Percentiles rank a stretch among this genome's conserved stretches.
phyloP scores from a whole-genome alignment of 2,329 filamentous ascomycete genomes.

The Corniculantispora saksenae region DNA sequence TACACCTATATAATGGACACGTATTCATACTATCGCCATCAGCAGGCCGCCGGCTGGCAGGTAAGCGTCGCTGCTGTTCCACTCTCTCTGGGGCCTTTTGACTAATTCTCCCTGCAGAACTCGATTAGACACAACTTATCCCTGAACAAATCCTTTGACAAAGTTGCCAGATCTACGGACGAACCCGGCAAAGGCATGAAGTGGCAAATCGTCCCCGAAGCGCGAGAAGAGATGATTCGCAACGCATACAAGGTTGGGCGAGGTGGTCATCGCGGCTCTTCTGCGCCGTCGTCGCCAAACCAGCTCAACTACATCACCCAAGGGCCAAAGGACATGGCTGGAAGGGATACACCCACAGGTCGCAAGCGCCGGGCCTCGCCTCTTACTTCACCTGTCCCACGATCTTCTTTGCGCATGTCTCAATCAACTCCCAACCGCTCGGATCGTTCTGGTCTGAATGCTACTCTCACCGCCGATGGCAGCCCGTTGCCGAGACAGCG shows the following conservation, averaged over 20 bases:
- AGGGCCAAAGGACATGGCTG: slow-evolving; percentile 56
- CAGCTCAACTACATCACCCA: slow-evolving; percentile 63
- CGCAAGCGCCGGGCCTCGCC: slow-evolving; percentile 60
- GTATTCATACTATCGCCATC: slow-evolving; percentile 91
- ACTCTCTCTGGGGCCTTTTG: background rate
- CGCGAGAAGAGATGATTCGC: slow-evolving; percentile 83
- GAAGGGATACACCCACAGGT: slow-evolving; percentile 50
- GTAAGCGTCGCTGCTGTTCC: slow-evolving; percentile 47
- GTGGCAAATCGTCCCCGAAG: slow-evolving; percentile 87
- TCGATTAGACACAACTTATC: slow-evolving; percentile 97
- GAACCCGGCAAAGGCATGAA: slow-evolving; percentile 99
- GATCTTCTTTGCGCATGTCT: slow-evolving; percentile 49
- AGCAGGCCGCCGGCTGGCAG: slow-evolving; percentile 82
- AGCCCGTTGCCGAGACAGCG: slow-evolving; percentile 63
- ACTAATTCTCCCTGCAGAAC: slow-evolving; percentile 57
- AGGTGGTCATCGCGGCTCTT: slow-evolving; percentile 67
- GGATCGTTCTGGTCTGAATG: slow-evolving; percentile 40
- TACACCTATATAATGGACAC: slow-evolving; percentile 90
- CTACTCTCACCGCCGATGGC: slow-evolving; percentile 53
- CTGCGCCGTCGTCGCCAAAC: slow-evolving; percentile 67
- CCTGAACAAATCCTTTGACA: slow-evolving; percentile 90
- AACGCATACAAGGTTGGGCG: slow-evolving; percentile 64
- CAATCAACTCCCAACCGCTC: slow-evolving; percentile 61
- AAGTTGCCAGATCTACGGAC: slow-evolving; percentile 87
- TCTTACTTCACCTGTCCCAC: slow-evolving; percentile 56